Evolutionary conservation across 805 yeast species (phyloP).

Genomic region (Starmerella sp.): DNA sequence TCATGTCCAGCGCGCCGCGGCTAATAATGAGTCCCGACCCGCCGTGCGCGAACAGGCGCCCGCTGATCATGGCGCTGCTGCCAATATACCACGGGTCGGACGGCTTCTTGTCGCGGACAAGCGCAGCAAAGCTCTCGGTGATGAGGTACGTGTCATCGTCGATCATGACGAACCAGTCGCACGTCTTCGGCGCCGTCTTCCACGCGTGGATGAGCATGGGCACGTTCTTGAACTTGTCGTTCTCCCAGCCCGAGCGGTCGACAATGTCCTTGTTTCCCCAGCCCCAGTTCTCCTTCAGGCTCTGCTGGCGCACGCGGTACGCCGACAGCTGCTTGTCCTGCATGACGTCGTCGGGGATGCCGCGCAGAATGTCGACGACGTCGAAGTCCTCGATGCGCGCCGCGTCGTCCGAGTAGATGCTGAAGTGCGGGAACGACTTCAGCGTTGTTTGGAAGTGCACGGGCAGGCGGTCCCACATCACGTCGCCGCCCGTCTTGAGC

Average conservation of each 20-base stretch:
- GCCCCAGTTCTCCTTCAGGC: constrained; percentile 23
- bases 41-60: constrained; percentile 29
- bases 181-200: constrained; percentile 18
- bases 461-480: constrained; percentile 23
- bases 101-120: constrained; percentile 22
- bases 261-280: constrained; percentile 5
- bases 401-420: constrained; percentile 29
- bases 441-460: constrained; percentile 29
- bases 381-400: constrained; percentile 27
- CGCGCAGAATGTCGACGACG: constrained; percentile 27
- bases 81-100: constrained; percentile 11
- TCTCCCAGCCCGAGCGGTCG: constrained; percentile 6
- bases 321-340: constrained; percentile 13
- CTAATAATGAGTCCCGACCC: constrained; percentile 31
- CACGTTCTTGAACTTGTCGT: constrained; percentile 5
- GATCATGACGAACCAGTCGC: constrained; percentile 31
- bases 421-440: constrained; percentile 26
- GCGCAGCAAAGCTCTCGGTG: constrained; percentile 24
- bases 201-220: constrained; percentile 27
- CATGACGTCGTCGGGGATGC: constrained; percentile 18
- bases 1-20: constrained; percentile 23
- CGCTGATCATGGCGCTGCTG: constrained; percentile 10
- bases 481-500: not conserved
- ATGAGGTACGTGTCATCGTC: constrained; percentile 30
- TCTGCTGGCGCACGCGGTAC: constrained; percentile 24